Evolutionary conservation across 2,329 filamentous ascomycete genomes (phyloP), one percentile per base, ranked within the genome.

Genomic region (Trichoderma sp.): DNA sequence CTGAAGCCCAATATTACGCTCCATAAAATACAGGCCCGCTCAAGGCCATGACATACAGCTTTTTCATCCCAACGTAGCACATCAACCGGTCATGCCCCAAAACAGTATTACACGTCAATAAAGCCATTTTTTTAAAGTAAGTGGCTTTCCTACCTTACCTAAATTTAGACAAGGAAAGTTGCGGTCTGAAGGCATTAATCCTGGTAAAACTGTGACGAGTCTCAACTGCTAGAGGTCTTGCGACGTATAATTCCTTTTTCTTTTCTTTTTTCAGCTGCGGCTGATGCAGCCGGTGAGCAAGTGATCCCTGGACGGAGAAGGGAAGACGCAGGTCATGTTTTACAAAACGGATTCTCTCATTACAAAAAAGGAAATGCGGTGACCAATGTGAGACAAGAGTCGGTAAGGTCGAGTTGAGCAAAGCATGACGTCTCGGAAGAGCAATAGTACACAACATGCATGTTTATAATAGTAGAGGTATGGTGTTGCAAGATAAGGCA

Each of bases 221-320:
- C 29, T 7, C 16, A 4, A 45, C 41, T 18, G 38, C 16, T 45
- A n/a, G 41, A 45, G 27, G 8, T 21, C 9, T 56, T 3, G 50
- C n/a, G n/a, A 21, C 60, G 31, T 35, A n/a, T 16, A 27, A 45
- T 21, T 41, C 12, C 11, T 35, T 35, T 64, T 64, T 31, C 9
- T 64, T 63, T 59, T 60, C n/a, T 64, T 64, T 60, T 60, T 35
- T 71, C 56, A 71, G 68, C 68, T 63, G 68, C 68, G 68, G 68
- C 68, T 71, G 68, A 63, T 63, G 29, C 68, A 33, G n/a, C 59
- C 38, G 59, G 68, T 71, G 53, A 71, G 33, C 50, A 11, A 21
- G 56, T 9, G 31, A 68, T 63, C 60, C 29, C 21, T 35, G 62
- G 8, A 64, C 29, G n/a, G 41, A 60, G 21, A 38, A 38, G 53